Base-by-base conservation (phyloP, 495 filamentous ascomycete species). In the Penicillium bovifimosum region DNA sequence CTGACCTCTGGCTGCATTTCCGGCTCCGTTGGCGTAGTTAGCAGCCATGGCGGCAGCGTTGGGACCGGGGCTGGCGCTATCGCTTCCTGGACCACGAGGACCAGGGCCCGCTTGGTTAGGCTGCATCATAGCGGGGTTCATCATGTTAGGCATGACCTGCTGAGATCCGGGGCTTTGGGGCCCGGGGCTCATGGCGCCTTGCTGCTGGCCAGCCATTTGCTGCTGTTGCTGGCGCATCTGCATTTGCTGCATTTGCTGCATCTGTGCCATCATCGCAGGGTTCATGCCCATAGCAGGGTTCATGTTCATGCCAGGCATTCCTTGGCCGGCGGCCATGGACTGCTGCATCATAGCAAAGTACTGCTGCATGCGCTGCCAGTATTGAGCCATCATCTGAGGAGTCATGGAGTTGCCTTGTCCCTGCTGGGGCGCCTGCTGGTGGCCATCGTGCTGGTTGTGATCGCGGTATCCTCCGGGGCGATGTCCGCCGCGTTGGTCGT, bases 311-410 rank as follows among this genome's bases (percentile, higher is more conserved):
- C 77, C 64, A 17, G 65, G 68, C 69, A 76, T 75, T 29, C 67
- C 73, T 44, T 76, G 73, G 9, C 59, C 66, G 18, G 67, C 64
- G 8, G 72, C 75, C 76, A 85, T 81, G 54, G 82, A 73, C 67
- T 93, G 88, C 70, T 96, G 91, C 89, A 96, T 95, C 76, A 95
- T 83, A 26, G 81, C 76, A 67, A 98, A 90, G 67, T 96, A 96
- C 65, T 95, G 87, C 66, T 98, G 95, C 89, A 98, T 95, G 20
- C 91, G 83, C 64, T 95, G 88, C 82, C 91, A 90, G 71, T 96
- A 96, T 69, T 96, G 90, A 2, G 93, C 93, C 91, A 98, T 96
- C 80, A 96, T 82, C 62, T 95, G 89, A 0, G 93, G 93, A 8
- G 87, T 91, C 83, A 97, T 90, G 28, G 86, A 85, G 38, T 69